Evolutionary conservation across 352 stramenopile genomes (phyloP), one percentile per base, ranked within the genome.

Genomic region (Hyaloperonospora brassicae): DNA sequence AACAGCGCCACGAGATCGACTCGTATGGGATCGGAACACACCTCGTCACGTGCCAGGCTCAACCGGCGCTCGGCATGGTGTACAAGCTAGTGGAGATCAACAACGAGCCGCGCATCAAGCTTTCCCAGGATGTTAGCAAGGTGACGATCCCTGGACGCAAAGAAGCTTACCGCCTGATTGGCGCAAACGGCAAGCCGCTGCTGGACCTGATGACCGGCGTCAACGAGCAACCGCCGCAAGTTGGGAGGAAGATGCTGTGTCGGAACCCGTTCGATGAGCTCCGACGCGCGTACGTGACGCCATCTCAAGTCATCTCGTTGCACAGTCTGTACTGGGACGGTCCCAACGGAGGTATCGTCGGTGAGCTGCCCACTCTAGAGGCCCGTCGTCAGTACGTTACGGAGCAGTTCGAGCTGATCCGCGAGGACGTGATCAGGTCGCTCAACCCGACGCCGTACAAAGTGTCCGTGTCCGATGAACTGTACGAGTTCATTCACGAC

Each of bases 51-150:
- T 99, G 97, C 68, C 96, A 99, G 70, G 86, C 86, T 14, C 96
- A 99, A 64, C 97, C 97, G 22, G 96, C 97, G 22, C 78, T 99
- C 1, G 97, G 97, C 22, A 97, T 96, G 96, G 97, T 99, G 21
- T 99, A 98, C 85, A 99, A 99, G 76, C 82, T 99, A 22, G 96
- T 99, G 30, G 95, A 99, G 76, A 96, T 98, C 56, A 89, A 97
- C 55, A 89, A 82, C 22, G 62, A 87, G 56, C 91, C 97, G 13
- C 81, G 96, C 43, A 99, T 99, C 57, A 99, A 99, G 75, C 71
- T 99, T 27, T 98, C 89, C 22, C 83, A 99, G 72, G 96, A 99
- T 47, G 78, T 96, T 24, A 90, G 73, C 50, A 99, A 99, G 64
- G 95, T 98, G 23, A 97, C 88, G 45, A 93, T 97, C 45, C 88